A percentile compares a stretch with the other conserved stretches of the same genome.
Evolutionary conservation across 1,139 yeast genomes (phyloP).

Genomic region (Hyphopichia fennica): DNA sequence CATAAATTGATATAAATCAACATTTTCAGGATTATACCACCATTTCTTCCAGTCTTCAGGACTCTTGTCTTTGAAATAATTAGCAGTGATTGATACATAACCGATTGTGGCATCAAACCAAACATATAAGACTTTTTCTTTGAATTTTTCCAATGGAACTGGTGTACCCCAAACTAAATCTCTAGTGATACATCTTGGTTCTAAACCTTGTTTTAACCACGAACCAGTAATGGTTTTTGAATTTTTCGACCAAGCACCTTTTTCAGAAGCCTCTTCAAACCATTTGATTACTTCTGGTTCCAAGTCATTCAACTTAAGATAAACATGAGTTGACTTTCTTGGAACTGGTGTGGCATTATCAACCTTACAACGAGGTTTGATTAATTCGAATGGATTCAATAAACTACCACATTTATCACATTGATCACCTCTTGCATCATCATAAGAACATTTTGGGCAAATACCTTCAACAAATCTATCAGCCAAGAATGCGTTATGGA

Average conservation of each 20-base stretch:
- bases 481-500: conserved; percentile 87
- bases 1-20: conserved; percentile 92
- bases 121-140: conserved; percentile 89
- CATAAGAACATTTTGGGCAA: conserved; percentile 92
- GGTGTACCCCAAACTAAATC: conserved; percentile 99
- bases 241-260: conserved; percentile 91
- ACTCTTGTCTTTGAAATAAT: conserved; percentile 60
- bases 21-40: conserved; percentile 91
- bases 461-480: conserved; percentile 97
- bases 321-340: conserved; percentile 81
- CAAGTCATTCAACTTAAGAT: conserved; percentile 77
- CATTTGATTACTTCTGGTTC: conserved; percentile 74
- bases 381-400: conserved; percentile 88
- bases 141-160: conserved; percentile 81
- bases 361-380: conserved; percentile 92
- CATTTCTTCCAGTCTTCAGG: conserved; percentile 68
- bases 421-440: conserved; percentile 98
- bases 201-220: conserved; percentile 92
- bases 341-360: conserved; percentile 82
- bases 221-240: conserved; percentile 83
- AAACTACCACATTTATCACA: conserved; percentile 95
- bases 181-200: conserved; percentile 94
- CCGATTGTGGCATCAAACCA: conserved; percentile 99
- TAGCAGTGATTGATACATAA: conserved; percentile 92
- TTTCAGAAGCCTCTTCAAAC: conserved; percentile 63